Evolutionary conservation across 73 alveolate genomes (phyloP).

Genomic region (Blepharisma japonicum): DNA sequence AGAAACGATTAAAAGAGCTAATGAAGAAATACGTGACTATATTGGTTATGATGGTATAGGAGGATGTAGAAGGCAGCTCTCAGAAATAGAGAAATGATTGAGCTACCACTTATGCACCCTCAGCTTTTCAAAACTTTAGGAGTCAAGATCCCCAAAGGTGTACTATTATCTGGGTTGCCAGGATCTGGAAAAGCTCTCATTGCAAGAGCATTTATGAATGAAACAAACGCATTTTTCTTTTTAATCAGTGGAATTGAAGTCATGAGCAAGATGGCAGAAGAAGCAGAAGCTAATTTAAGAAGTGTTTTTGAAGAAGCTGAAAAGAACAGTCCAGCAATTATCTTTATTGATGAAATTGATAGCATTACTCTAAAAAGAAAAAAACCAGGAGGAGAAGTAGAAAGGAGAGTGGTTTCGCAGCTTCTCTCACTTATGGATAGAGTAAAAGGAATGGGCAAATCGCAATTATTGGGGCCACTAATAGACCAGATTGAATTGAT

Average conservation of each 20-base stretch:
- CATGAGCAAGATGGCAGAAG: conserved; percentile 33
- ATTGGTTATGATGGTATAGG: conserved; percentile 87
- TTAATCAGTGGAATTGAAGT: conserved; percentile 99
- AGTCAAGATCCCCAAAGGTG: conserved; percentile 89
- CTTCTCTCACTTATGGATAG: conserved; percentile 83
- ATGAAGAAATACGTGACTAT: conserved; percentile 76
- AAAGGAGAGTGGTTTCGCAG: conserved; percentile 71
- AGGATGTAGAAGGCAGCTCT: conserved; percentile 71
- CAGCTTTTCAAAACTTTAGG: conserved; percentile 71
- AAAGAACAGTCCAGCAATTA: conserved; percentile 94
- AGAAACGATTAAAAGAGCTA: conserved; percentile 80
- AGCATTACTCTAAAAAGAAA: conserved; percentile 96
- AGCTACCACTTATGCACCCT: conserved; percentile 80
- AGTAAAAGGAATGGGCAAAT: conserved; percentile 88
- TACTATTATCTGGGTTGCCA: conserved; percentile 89
- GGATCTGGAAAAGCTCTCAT: conserved; percentile 98
- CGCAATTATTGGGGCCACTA: conserved; percentile 96
- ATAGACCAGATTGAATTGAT: conserved; percentile 96
- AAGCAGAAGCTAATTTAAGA: background rate
- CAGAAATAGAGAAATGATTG: conserved; percentile 64
- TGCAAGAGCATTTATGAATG: conserved; percentile 95
- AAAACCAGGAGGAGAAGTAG: conserved; percentile 79
- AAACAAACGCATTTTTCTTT: conserved; percentile 95
- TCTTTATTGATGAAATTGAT: conserved; percentile 98
- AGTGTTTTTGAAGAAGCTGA: conserved; percentile 86